Base-by-base conservation (phyloP, 2,329 filamentous ascomycete species). In the Cercospora nicotianae region DNA sequence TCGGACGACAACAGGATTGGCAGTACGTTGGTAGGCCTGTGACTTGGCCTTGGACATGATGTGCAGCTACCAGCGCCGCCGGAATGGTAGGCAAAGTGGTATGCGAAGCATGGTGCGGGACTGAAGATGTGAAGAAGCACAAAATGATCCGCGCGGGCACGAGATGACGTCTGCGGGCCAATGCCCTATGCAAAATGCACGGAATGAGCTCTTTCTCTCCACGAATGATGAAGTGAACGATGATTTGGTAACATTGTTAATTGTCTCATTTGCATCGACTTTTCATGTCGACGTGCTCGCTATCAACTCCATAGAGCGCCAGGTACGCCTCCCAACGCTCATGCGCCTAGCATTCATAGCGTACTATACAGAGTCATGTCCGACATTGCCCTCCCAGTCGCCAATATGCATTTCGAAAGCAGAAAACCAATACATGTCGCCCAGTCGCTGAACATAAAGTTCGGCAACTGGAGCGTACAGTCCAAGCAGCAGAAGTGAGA, bases 11-110 rank as follows among this genome's bases (percentile, higher is more conserved):
- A 53, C 33, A 9, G 16, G 28, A 28, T 39, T 31, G 18, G 59
- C 33, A 55, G n/a, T 69, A 75, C 75, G 75, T 58, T 75, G 72
- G 53, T 74, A 72, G 30, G 75, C 74, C 66, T 76, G 75, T 62
- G 72, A 67, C 68, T 79, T 79, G 60, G 77, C 77, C 67, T 77
- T 78, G 64, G 76, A 78, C 77, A 79, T 78, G 45, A 58, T 61
- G 58, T 45, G 59, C 58, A 65, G 63, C 66, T 65, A 61, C 58
- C 66, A 63, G 62, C 63, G 51, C 63, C 36, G 48, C 31, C 51
- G 31, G 4, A 10, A 42, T 6, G 18, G n/a, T 23, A 16, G 12
- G 23, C 23, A 20, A 53, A n/a, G 18, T 55, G 10, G 9, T 26
- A 16, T 5, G 10, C 13, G 42, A 30, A 20, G 53, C 30, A 53